phyloP scores from a whole-genome alignment of 805 yeast genomes.

The Wickerhamiella bombiphila region DNA sequence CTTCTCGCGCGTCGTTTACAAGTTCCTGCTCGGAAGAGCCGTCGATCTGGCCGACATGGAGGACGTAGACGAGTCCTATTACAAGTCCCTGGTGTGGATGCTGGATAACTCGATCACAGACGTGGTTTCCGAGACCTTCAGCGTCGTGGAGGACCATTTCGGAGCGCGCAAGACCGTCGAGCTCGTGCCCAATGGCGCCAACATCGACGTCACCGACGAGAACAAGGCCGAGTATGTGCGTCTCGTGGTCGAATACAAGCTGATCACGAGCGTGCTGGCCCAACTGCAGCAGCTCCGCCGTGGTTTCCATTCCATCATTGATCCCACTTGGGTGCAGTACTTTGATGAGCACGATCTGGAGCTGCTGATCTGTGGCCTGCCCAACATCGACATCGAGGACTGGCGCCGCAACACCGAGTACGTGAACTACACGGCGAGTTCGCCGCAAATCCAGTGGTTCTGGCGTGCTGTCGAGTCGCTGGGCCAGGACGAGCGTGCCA shows the following conservation, averaged over 20 bases:
- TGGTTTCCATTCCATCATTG: constrained; percentile 85
- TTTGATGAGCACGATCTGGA: constrained; percentile 95
- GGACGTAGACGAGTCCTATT: constrained; percentile 79
- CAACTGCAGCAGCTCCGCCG: constrained; percentile 69
- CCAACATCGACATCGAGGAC: constrained; percentile 90
- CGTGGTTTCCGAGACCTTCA: constrained; percentile 83
- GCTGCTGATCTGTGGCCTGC: constrained; percentile 80
- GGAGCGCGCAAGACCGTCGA: constrained; percentile 81
- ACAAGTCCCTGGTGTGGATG: constrained; percentile 90
- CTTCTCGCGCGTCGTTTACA: constrained; percentile 89
- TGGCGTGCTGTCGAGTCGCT: constrained; percentile 92
- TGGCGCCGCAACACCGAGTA: constrained; percentile 80
- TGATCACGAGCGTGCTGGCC: constrained; percentile 68
- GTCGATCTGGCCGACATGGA: constrained; percentile 91
- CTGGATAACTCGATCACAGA: constrained; percentile 93
- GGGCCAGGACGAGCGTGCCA: constrained; percentile 87
- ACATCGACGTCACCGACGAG: constrained; percentile 75
- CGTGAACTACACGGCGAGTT: constrained; percentile 65
- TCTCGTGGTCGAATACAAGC: constrained; percentile 70
- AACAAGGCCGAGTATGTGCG: constrained; percentile 84
- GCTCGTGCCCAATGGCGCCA: constrained; percentile 64
- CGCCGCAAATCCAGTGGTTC: constrained; percentile 87
- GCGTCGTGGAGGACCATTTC: constrained; percentile 84
- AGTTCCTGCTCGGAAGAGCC: constrained; percentile 60
- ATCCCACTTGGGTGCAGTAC: constrained; percentile 65